A percentile compares a stretch with the other conserved stretches of the same genome.
phyloP scores from a whole-genome alignment of 1,284 basidiomycete species.

The Tylopilus orsonianus region DNA sequence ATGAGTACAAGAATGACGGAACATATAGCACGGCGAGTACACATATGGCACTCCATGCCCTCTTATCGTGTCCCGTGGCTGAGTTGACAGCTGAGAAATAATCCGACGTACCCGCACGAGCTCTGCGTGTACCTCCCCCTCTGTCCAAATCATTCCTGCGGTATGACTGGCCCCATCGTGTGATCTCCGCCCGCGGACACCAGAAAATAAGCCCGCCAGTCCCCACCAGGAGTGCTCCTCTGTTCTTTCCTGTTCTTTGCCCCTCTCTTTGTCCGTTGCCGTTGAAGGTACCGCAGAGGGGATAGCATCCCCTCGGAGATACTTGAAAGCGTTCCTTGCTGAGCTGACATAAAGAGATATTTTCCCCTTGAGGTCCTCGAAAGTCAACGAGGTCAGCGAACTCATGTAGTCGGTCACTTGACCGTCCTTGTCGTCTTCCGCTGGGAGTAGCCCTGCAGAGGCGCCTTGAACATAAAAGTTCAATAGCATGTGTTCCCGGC shows the following conservation, averaged over 20 bases:
- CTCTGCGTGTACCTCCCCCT: conserved; percentile 79
- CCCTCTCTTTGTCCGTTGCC: conserved; percentile 21
- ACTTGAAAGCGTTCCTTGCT: conserved; percentile 59
- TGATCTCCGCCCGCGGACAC: conserved; percentile 49
- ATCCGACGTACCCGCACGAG: conserved; percentile 59
- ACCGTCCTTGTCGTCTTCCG: conserved; percentile 34
- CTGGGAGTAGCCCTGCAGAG: conserved; percentile 34
- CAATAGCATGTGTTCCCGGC: conserved; percentile 77
- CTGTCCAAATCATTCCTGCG: conserved; percentile 52
- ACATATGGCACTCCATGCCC: conserved; percentile 5
- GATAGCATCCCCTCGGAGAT: conserved; percentile 61
- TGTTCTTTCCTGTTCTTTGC: conserved; percentile 36
- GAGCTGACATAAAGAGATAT: conserved; percentile 39
- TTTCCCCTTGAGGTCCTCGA: conserved; percentile 51
- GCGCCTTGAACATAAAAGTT: conserved; percentile 73
- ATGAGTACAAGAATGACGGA: not conserved
- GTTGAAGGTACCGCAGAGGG: conserved; percentile 35
- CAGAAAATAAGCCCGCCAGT: conserved; percentile 67
- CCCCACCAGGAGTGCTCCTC: conserved; percentile 48
- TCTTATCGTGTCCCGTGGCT: not conserved
- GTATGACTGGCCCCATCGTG: conserved; percentile 33
- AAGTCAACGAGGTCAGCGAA: conserved; percentile 48
- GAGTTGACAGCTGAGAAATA: conserved; percentile 1
- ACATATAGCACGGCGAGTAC: conserved; percentile 2
- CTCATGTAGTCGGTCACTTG: conserved; percentile 21